Percentiles rank a stretch among this genome's conserved stretches.
phyloP scores from a whole-genome alignment of 2,329 filamentous ascomycete genomes.

The Claviceps fusiformis region DNA sequence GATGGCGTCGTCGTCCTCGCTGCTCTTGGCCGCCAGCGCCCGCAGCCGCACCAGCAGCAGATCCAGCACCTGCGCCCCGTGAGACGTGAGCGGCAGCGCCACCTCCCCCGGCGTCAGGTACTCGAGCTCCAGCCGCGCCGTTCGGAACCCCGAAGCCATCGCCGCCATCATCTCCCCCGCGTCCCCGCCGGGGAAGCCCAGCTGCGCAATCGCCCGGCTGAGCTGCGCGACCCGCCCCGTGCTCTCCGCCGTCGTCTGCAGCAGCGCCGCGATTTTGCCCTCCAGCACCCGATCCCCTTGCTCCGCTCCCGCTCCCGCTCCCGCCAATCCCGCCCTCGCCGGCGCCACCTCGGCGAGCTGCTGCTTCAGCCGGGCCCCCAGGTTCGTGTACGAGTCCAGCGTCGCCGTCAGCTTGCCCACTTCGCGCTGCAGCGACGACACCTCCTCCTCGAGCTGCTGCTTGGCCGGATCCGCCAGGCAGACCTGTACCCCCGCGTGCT shows the following conservation, averaged over 20 bases:
- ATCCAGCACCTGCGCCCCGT: constrained; percentile 42
- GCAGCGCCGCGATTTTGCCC: constrained; percentile 25
- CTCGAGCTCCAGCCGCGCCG: constrained; percentile 46
- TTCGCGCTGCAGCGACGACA: constrained; percentile 35
- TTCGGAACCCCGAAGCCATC: constrained; percentile 36
- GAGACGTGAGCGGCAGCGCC: constrained; percentile 35
- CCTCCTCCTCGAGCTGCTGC: constrained; percentile 29
- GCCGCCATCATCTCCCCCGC: constrained; percentile 34
- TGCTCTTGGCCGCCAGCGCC: constrained; percentile 30
- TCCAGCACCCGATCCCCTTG: constrained; percentile 20
- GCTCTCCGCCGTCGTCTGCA: constrained; percentile 33
- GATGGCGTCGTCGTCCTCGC: constrained; percentile 38
- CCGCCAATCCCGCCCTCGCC: not conserved
- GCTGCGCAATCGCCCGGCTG: constrained; percentile 27
- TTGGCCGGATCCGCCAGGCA: constrained; percentile 29
- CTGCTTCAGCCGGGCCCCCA: constrained; percentile 24
- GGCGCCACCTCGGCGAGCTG: constrained; percentile 18
- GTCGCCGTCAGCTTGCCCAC: constrained; percentile 32
- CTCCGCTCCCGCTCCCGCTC: not conserved
- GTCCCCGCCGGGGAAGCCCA: constrained; percentile 38
- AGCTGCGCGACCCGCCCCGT: constrained; percentile 33
- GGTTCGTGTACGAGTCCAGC: constrained; percentile 31
- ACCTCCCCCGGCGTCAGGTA: constrained; percentile 47
- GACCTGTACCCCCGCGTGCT: constrained; percentile 23
- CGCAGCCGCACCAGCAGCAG: constrained; percentile 38